Evolutionary conservation across 257 asterid genomes (phyloP).

Genomic region (Nyctanthes arbortristis): DNA sequence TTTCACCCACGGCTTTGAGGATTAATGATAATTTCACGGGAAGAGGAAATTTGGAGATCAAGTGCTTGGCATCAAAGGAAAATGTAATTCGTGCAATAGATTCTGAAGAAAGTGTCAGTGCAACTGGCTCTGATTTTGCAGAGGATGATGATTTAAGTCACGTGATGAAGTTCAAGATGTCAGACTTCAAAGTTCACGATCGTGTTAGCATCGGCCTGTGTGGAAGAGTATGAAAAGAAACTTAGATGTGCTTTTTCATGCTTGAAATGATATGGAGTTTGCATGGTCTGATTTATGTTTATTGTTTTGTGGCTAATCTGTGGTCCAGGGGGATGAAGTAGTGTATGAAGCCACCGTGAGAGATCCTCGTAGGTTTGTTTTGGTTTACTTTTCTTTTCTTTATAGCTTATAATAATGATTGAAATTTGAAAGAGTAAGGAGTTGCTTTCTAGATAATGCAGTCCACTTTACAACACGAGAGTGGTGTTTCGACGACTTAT

Average conservation of each 20-base stretch:
- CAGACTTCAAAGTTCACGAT: slow-evolving; percentile 74
- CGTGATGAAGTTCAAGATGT: slow-evolving; percentile 76
- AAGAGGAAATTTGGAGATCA: slow-evolving; percentile 24
- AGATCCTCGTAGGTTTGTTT: slow-evolving; percentile 67
- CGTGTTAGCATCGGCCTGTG: slow-evolving; percentile 85
- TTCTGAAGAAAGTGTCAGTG: slow-evolving; percentile 39
- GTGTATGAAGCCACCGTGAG: slow-evolving; percentile 84
- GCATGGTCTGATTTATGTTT: slow-evolving; percentile 13
- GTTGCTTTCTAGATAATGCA: slow-evolving; percentile 48
- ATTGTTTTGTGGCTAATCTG: slow-evolving; percentile 1
- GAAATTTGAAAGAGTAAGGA: neutral
- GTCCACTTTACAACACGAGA: slow-evolving; percentile 70
- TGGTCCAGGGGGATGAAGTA: slow-evolving; percentile 73
- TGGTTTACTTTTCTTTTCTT: slow-evolving; percentile 10
- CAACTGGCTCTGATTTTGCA: slow-evolving; percentile 28
- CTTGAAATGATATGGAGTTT: neutral
- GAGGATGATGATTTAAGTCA: slow-evolving; percentile 80
- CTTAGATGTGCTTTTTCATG: neutral
- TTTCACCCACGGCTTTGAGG: slow-evolving; percentile 28
- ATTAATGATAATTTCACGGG: neutral
- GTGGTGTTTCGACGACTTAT: slow-evolving; percentile 76
- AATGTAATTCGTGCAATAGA: slow-evolving; percentile 39
- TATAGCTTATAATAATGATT: slow-evolving; percentile 6
- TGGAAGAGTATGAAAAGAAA: slow-evolving; percentile 50
- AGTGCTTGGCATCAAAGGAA: slow-evolving; percentile 48